Percentiles rank a stretch among this genome's conserved stretches.
phyloP scores from a whole-genome alignment of 1,284 basidiomycete species.

The Chalciporus sp. region DNA sequence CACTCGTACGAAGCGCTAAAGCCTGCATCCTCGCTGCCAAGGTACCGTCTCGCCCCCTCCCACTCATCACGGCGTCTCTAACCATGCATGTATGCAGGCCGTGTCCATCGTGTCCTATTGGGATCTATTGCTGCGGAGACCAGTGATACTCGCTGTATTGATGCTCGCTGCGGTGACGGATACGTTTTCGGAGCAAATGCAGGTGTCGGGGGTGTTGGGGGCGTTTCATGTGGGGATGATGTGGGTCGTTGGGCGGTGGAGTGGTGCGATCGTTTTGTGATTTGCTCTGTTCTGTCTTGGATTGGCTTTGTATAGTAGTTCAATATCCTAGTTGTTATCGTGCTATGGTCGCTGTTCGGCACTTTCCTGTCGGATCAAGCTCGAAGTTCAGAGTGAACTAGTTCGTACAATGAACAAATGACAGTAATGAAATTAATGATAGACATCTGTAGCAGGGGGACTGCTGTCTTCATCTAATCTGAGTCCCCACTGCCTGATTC shows the following conservation, averaged over 20 bases:
- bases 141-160: constrained; percentile 38
- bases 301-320: too few relatives aligned
- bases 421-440: too few relatives aligned
- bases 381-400: too few relatives aligned
- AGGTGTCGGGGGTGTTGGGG: constrained; percentile 41
- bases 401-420: too few relatives aligned
- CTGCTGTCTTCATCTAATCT: too few relatives aligned
- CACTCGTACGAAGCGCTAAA: constrained; percentile 38
- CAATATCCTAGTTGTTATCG: too few relatives aligned
- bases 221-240: constrained; percentile 40
- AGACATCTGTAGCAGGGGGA: too few relatives aligned
- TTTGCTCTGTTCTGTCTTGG: not conserved
- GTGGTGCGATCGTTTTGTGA: not conserved
- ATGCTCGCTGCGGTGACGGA: constrained; percentile 46
- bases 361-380: too few relatives aligned
- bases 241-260: constrained; percentile 15
- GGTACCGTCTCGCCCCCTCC: constrained; percentile 36
- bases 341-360: too few relatives aligned
- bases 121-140: constrained; percentile 20
- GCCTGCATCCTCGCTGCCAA: constrained; percentile 49
- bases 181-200: constrained; percentile 45
- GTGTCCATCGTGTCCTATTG: constrained; percentile 26
- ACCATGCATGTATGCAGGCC: constrained; percentile 22
- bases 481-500: too few relatives aligned
- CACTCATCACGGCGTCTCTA: constrained; percentile 34